A percentile compares a stretch with the other conserved stretches of the same genome.
Evolutionary conservation across 139 green algal species (phyloP).

Genomic region (Eudorina sp.): DNA sequence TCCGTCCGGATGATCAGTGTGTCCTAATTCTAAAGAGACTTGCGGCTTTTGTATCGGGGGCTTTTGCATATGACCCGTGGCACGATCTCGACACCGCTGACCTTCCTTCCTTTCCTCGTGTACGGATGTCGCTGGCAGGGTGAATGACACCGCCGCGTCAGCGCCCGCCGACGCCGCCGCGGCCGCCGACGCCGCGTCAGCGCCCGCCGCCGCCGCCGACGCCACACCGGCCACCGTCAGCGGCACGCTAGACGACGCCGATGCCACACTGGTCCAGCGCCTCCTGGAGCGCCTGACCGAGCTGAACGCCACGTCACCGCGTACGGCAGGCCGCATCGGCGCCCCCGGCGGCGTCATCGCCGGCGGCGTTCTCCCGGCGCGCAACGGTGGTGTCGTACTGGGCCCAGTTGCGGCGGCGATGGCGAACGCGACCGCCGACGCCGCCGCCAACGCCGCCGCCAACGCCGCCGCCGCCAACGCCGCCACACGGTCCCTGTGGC

Average conservation of each 20-base stretch:
- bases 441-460: background rate
- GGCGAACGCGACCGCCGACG: background rate
- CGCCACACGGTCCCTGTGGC: background rate
- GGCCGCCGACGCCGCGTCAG: background rate
- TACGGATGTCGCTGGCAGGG: background rate
- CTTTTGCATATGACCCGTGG: too few species aligned
- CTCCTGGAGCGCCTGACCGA: conserved; percentile 4
- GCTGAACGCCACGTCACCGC: conserved; percentile 4
- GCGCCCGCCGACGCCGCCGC: background rate
- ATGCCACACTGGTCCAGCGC: background rate
- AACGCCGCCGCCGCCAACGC: background rate
- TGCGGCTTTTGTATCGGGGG: too few species aligned
- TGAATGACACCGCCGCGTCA: background rate
- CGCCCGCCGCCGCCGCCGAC: background rate
- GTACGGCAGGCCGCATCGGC: background rate
- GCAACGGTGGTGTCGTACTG: background rate
- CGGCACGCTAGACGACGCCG: background rate
- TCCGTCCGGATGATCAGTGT: background rate
- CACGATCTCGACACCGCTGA: too few species aligned
- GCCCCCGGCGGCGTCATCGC: background rate
- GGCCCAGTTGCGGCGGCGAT: background rate
- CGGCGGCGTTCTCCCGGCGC: background rate
- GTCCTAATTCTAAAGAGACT: too few species aligned
- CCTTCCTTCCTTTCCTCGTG: too few species aligned
- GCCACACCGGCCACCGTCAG: background rate